Percentiles rank a stretch among this genome's conserved stretches.
phyloP scores from a whole-genome alignment of 2,329 filamentous ascomycete species.

The Diaporthe velutina region DNA sequence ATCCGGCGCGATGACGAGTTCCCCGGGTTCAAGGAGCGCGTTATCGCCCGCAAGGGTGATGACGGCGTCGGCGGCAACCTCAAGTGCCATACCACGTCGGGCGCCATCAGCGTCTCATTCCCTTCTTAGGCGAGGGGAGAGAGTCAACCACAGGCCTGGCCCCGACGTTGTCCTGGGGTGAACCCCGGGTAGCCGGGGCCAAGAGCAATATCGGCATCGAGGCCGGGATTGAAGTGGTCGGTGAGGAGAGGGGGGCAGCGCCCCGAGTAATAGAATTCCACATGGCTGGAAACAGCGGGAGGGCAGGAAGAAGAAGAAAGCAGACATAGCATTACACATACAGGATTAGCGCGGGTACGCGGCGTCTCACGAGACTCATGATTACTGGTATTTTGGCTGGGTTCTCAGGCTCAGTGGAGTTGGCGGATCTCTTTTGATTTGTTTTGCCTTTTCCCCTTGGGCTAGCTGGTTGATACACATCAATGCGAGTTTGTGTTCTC shows the following conservation, averaged over 20 bases:
- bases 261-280: neutral
- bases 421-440: neutral
- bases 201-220: neutral
- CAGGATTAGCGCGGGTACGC: slow-evolving; percentile 17
- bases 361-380: slow-evolving; percentile 17
- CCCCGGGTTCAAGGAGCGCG: slow-evolving; percentile 48
- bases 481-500: neutral
- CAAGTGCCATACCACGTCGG: slow-evolving; percentile 34
- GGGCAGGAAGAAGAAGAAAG: neutral
- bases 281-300: no score
- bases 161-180: no score
- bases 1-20: slow-evolving; percentile 48
- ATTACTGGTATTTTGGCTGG: neutral
- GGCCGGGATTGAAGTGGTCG: neutral
- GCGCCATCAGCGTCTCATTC: slow-evolving; percentile 27
- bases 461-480: slow-evolving; percentile 24
- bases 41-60: slow-evolving; percentile 58
- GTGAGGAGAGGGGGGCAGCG: neutral
- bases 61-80: slow-evolving; percentile 40
- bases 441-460: neutral
- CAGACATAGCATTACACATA: slow-evolving; percentile 1
- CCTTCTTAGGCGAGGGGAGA: neutral
- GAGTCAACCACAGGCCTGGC: no score
- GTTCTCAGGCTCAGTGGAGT: slow-evolving; percentile 13
- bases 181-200: no score